phyloP scores from a whole-genome alignment of 2,329 filamentous ascomycete genomes.

The Fusarium stilboides region DNA sequence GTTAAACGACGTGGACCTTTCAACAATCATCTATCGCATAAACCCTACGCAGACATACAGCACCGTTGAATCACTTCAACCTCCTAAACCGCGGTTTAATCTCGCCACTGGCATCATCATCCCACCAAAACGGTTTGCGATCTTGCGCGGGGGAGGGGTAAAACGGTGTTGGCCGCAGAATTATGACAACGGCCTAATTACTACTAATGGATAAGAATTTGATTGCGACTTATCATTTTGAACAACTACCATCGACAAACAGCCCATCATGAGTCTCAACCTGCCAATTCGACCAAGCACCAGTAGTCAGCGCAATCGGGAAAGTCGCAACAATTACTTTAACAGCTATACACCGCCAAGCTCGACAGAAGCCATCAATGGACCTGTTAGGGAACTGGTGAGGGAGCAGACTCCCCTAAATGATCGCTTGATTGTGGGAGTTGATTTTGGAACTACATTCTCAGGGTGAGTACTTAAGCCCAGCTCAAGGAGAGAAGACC shows the following conservation, averaged over 20 bases:
- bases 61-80: not conserved
- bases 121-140: conserved; percentile 23
- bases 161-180: conserved; percentile 32
- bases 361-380: conserved; percentile 74
- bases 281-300: conserved; percentile 64
- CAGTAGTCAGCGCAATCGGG: conserved; percentile 67
- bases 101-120: conserved; percentile 12
- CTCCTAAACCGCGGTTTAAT: not conserved
- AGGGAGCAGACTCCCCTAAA: conserved; percentile 66
- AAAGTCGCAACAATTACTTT: conserved; percentile 68
- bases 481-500: not conserved
- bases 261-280: conserved; percentile 64
- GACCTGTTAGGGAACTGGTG: conserved; percentile 70
- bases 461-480: conserved; percentile 71
- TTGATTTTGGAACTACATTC: conserved; percentile 90
- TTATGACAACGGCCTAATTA: conserved; percentile 33
- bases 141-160: conserved; percentile 48
- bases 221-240: conserved; percentile 24
- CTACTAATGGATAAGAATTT: conserved; percentile 16
- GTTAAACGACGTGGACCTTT: conserved; percentile 35
- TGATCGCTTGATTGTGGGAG: conserved; percentile 81
- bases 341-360: conserved; percentile 69
- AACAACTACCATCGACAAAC: not conserved
- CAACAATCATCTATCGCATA: conserved; percentile 4
- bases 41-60: not conserved